These are phyloP conservation scores for Chondrostereum purpureum DNA, from an alignment of 1,284 basidiomycete genomes.

Conservation along the genomic window DNA sequence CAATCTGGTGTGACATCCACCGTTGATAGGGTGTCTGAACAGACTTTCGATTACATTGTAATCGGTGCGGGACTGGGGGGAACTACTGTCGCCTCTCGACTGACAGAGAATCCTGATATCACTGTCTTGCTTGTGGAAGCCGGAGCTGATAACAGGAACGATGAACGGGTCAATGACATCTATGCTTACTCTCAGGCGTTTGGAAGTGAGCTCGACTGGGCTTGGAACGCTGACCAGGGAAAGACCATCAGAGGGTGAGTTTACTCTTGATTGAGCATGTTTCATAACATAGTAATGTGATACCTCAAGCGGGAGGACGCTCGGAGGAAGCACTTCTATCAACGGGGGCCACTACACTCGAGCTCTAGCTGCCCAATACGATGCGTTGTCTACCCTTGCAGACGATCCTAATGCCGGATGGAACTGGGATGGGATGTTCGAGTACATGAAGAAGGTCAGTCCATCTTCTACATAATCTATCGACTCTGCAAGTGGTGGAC, in stretches of 20 bases:
- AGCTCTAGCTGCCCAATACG: constrained; percentile 50
- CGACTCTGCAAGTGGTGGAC: neutral
- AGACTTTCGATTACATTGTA: constrained; percentile 33
- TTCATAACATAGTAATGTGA: neutral
- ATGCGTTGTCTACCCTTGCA: constrained; percentile 45
- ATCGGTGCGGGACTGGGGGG: constrained; percentile 21
- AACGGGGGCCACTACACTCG: constrained; percentile 57
- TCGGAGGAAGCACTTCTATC: constrained; percentile 55
- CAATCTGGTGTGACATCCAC: constrained; percentile 28
- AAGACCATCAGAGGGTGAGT: constrained; percentile 39
- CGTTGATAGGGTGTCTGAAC: constrained; percentile 23
- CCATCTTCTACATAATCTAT: neutral
- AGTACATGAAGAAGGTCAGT: constrained; percentile 45
- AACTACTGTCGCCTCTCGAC: constrained; percentile 19
- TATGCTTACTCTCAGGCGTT: constrained; percentile 43
- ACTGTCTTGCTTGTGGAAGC: constrained; percentile 56
- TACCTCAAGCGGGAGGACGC: constrained; percentile 42
- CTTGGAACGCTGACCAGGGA: constrained; percentile 41
- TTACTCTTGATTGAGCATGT: neutral
- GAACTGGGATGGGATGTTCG: constrained; percentile 49
- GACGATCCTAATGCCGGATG: constrained; percentile 44
- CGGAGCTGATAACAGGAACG: constrained; percentile 41
- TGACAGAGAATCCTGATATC: constrained; percentile 32
- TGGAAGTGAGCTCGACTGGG: constrained; percentile 40
- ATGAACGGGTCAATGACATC: constrained; percentile 42